phyloP scores from a whole-genome alignment of 495 filamentous ascomycete genomes.

The Tuber aestivum region DNA sequence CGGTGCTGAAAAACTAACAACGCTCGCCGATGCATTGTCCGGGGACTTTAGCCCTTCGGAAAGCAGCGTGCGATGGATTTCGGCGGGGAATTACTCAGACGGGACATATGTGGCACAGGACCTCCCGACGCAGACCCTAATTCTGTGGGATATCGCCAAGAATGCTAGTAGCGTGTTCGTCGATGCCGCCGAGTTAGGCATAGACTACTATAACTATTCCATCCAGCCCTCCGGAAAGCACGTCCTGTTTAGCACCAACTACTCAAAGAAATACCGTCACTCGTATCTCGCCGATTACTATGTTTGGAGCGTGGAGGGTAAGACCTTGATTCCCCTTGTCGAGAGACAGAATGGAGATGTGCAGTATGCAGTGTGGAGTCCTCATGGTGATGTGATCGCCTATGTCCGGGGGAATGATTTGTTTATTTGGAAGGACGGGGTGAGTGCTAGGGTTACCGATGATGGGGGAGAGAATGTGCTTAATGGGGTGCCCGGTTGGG shows the following conservation, averaged over 20 bases:
- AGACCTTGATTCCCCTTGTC: constrained; percentile 47
- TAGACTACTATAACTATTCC: constrained; percentile 43
- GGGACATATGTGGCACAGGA: constrained; percentile 48
- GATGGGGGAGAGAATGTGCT: constrained; percentile 54
- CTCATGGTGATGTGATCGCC: constrained; percentile 49
- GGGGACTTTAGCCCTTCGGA: constrained; percentile 40
- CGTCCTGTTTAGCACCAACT: constrained; percentile 52
- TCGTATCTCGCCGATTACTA: constrained; percentile 56
- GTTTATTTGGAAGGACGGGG: constrained; percentile 50
- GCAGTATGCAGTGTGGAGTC: constrained; percentile 53
- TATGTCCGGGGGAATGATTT: constrained; percentile 55
- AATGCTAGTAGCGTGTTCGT: constrained; percentile 49
- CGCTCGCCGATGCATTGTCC: constrained; percentile 46
- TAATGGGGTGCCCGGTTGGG: constrained; percentile 48
- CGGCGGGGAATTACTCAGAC: constrained; percentile 44
- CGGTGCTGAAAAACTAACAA: constrained; percentile 42
- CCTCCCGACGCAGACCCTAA: constrained; percentile 43
- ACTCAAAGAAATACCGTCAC: constrained; percentile 55
- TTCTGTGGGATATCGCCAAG: constrained; percentile 50
- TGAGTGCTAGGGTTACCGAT: constrained; percentile 49
- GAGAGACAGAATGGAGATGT: constrained; percentile 51
- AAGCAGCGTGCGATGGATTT: constrained; percentile 49
- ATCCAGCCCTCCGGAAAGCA: constrained; percentile 47
- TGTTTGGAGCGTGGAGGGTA: constrained; percentile 49
- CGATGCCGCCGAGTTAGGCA: constrained; percentile 24